A percentile compares a stretch with the other conserved stretches of the same genome.
Conservation (phyloP, 192 early-diverging fungal species). For the Pilaira anomala region DNA sequence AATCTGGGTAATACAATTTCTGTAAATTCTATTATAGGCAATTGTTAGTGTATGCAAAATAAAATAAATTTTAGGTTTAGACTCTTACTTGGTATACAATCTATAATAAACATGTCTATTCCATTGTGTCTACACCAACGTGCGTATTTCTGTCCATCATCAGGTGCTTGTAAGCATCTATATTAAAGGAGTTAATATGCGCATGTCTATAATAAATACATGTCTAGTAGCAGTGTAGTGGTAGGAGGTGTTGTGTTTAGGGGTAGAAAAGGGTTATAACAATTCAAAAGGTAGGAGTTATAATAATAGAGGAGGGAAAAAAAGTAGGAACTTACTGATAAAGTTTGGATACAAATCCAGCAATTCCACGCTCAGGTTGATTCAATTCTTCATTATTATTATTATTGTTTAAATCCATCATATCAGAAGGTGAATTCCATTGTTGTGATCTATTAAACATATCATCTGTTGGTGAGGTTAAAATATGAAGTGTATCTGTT, state of each 20-base stretch:
- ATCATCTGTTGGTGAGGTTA: no score
- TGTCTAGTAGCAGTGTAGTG: neutral
- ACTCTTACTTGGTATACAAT: conserved; percentile 37
- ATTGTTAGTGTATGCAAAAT: no score
- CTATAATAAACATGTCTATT: conserved; percentile 42
- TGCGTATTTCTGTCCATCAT: conserved; percentile 37
- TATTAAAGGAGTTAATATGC: neutral
- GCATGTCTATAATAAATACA: neutral
- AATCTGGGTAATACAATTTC: conserved; percentile 41
- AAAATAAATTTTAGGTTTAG: neutral
- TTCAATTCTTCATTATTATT: conserved; percentile 17
- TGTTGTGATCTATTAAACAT: neutral
- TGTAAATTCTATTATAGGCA: conserved; percentile 42
- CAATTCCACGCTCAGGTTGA: conserved; percentile 26
- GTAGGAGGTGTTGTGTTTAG: no score
- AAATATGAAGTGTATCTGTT: no score
- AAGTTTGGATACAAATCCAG: conserved; percentile 39
- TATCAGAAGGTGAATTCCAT: conserved; percentile 13
- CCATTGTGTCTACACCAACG: conserved; percentile 35
- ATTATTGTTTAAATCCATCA: neutral
- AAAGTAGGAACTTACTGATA: conserved; percentile 30
- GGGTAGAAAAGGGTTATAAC: no score
- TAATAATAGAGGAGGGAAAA: neutral
- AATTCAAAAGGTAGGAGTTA: no score
- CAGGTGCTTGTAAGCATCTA: conserved; percentile 34